A percentile compares a stretch with the other conserved stretches of the same genome.
These are phyloP conservation scores for Fusarium globosum DNA, from an alignment of 2,329 filamentous ascomycete species.

Conservation along the genomic window DNA sequence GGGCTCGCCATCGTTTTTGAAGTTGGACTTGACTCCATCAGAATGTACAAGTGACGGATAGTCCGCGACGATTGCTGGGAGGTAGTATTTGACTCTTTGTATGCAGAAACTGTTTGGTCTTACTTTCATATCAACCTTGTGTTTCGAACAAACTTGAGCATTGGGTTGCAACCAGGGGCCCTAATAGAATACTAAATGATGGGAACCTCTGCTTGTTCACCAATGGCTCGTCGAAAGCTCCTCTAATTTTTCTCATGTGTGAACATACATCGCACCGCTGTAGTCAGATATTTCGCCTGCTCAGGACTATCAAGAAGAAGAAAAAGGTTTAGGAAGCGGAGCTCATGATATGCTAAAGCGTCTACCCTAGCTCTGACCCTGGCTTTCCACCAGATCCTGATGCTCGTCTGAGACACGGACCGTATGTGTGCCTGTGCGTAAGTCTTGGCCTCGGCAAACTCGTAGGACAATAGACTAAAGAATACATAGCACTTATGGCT, in stretches of 20 bases:
- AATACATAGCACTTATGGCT: background rate
- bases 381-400: background rate
- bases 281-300: background rate
- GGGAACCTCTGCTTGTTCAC: constrained; percentile 6
- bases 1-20: constrained; percentile 8
- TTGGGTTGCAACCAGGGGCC: constrained; percentile 5
- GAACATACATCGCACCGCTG: background rate
- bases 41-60: background rate
- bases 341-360: background rate
- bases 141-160: background rate
- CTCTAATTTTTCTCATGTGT: background rate
- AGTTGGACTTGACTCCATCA: background rate
- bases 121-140: background rate
- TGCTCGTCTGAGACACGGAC: constrained; percentile 20
- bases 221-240: background rate
- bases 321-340: background rate
- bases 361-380: background rate
- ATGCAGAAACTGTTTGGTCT: background rate
- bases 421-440: constrained; percentile 9
- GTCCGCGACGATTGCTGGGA: background rate
- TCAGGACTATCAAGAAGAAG: background rate
- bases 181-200: background rate
- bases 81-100: background rate
- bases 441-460: constrained; percentile 10
- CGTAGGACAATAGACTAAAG: background rate